Evolutionary conservation across 106 monocot genomes (phyloP).

Genomic region (Xerophyta viscosa): DNA sequence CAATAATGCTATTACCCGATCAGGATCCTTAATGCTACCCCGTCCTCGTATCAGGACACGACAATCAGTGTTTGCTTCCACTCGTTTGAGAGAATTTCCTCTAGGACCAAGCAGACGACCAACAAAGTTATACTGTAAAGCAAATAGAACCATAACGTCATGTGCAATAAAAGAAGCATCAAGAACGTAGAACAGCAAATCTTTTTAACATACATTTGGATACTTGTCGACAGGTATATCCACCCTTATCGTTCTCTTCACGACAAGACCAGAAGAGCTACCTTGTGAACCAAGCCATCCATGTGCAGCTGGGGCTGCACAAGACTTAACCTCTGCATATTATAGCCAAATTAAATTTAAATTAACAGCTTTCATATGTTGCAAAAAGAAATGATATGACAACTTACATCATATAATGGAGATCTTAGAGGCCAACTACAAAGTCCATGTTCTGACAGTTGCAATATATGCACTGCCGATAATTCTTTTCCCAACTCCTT

Average conservation of each 20-base stretch:
- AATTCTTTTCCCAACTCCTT: too few species aligned
- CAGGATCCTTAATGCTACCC: conserved; percentile 73
- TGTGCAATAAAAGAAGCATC: too few species aligned
- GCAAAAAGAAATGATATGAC: too few species aligned
- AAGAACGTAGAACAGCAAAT: too few species aligned
- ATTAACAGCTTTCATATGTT: too few species aligned
- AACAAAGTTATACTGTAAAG: conserved; percentile 67
- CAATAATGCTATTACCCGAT: conserved; percentile 57
- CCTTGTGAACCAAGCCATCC: conserved; percentile 79
- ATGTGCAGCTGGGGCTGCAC: conserved; percentile 57
- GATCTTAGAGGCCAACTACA: too few species aligned
- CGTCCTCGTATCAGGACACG: conserved; percentile 70
- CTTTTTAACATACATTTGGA: conserved; percentile 95
- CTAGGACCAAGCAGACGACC: conserved; percentile 75
- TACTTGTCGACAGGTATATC: conserved; percentile 89
- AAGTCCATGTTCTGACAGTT: too few species aligned
- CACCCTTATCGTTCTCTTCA: conserved; percentile 91
- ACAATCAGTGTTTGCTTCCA: conserved; percentile 67
- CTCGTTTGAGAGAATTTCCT: conserved; percentile 65
- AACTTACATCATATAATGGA: too few species aligned
- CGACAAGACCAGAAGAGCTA: conserved; percentile 60
- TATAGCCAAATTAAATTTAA: too few species aligned
- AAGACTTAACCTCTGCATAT: conserved; percentile 59
- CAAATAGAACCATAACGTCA: conserved; percentile 3
- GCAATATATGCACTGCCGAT: too few species aligned